These are phyloP conservation scores for Dothideomycetes sp. DNA, from an alignment of 2,329 filamentous ascomycete species.

Conservation along the genomic window DNA sequence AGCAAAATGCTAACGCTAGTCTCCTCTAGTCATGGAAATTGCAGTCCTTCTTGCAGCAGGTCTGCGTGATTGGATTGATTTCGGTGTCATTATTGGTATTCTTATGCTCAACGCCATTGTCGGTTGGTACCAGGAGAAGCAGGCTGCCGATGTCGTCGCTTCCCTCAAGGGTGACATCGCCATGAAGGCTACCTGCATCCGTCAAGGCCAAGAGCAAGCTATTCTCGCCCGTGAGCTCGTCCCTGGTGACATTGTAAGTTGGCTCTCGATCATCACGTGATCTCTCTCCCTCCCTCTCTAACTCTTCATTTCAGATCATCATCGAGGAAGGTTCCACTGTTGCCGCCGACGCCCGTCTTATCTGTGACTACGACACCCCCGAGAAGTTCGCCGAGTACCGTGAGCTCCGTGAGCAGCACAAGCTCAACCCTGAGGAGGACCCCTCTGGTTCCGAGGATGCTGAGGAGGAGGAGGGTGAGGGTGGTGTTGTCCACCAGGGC, in stretches of 20 bases:
- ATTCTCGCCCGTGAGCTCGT: conserved; percentile 66
- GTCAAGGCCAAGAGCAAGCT: conserved; percentile 55
- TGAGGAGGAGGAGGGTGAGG: conserved; percentile 46
- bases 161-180: conserved; percentile 68
- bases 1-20: conserved; percentile 14
- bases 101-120: conserved; percentile 63
- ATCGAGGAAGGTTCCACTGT: conserved; percentile 63
- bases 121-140: conserved; percentile 74
- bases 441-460: conserved; percentile 47
- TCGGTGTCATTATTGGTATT: conserved; percentile 69
- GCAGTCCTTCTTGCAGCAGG: conserved; percentile 63
- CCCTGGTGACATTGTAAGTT: conserved; percentile 61
- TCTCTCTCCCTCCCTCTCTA: conserved; percentile 10
- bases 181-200: conserved; percentile 59
- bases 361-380: conserved; percentile 60
- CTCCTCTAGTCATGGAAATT: conserved; percentile 62
- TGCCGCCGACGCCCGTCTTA: conserved; percentile 58
- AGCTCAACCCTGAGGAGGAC: conserved; percentile 45
- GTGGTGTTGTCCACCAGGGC: conserved; percentile 50
- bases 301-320: conserved; percentile 40
- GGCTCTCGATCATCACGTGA: neutral
- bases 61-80: conserved; percentile 66
- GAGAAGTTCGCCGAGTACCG: conserved; percentile 58
- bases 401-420: conserved; percentile 46
- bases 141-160: conserved; percentile 66